A percentile compares a stretch with the other conserved stretches of the same genome.
These are phyloP conservation scores for Lachnellula hyalina DNA, from an alignment of 2,329 filamentous ascomycete genomes.

Conservation along the genomic window DNA sequence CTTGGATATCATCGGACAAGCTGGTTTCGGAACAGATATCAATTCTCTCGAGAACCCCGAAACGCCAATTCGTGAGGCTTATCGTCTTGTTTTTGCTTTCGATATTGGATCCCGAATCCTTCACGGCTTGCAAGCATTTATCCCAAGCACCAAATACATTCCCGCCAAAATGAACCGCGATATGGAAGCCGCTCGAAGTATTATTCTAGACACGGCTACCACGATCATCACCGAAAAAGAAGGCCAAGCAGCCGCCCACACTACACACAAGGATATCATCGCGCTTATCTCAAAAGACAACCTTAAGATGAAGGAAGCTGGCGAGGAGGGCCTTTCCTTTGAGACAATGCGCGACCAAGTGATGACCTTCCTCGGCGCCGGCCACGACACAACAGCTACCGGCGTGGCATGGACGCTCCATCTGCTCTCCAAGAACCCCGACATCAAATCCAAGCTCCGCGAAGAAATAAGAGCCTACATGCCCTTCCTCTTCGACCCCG, in stretches of 20 bases:
- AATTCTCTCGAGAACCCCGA: constrained; percentile 56
- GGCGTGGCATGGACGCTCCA: constrained; percentile 40
- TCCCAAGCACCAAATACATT: constrained; percentile 47
- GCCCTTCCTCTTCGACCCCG: constrained; percentile 36
- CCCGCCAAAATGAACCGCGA: constrained; percentile 53
- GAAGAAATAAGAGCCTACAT: constrained; percentile 43
- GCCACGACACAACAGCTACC: constrained; percentile 41
- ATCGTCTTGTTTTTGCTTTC: constrained; percentile 42
- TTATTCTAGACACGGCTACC: constrained; percentile 50
- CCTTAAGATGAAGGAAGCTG: constrained; percentile 51
- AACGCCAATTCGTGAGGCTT: constrained; percentile 52
- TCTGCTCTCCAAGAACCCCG: constrained; percentile 35
- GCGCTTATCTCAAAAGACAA: constrained; percentile 46
- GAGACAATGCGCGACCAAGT: constrained; percentile 78
- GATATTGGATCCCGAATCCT: constrained; percentile 43
- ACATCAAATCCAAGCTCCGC: constrained; percentile 36
- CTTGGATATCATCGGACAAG: constrained; percentile 68
- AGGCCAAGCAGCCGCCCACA: constrained; percentile 46
- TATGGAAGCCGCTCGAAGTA: constrained; percentile 65
- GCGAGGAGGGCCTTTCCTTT: constrained; percentile 64
- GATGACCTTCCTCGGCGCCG: constrained; percentile 79
- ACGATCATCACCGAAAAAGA: constrained; percentile 61
- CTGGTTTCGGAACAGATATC: constrained; percentile 66
- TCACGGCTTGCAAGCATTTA: constrained; percentile 45
- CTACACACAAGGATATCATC: constrained; percentile 64